A percentile compares a stretch with the other conserved stretches of the same genome.
phyloP scores from a whole-genome alignment of 352 stramenopile genomes.

The Phytophthora sp. region DNA sequence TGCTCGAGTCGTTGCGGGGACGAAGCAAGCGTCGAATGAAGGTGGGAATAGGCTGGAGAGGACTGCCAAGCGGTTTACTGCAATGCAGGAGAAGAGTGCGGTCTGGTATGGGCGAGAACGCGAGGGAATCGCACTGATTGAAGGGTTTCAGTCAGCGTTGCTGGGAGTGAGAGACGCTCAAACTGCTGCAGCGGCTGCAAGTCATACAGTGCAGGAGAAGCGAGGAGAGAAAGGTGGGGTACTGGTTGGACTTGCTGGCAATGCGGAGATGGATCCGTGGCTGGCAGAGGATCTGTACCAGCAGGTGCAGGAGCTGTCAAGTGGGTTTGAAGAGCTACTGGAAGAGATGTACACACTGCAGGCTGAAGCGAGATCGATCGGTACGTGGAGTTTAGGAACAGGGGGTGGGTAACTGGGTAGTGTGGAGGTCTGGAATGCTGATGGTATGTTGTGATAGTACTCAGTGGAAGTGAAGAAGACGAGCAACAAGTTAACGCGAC shows the following conservation, averaged over 20 bases:
- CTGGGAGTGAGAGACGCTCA: constrained; percentile 42
- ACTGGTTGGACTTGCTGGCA: constrained; percentile 40
- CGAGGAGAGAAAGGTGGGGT: not conserved
- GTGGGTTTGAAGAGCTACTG: constrained; percentile 60
- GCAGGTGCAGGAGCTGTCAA: constrained; percentile 56
- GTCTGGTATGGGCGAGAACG: constrained; percentile 71
- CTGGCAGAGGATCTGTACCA: constrained; percentile 70
- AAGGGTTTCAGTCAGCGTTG: constrained; percentile 73
- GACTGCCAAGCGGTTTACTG: constrained; percentile 40
- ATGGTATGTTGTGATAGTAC: constrained; percentile 19
- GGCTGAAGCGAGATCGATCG: constrained; percentile 37
- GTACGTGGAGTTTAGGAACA: constrained; percentile 31
- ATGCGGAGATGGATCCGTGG: constrained; percentile 67
- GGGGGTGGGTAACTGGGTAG: no score
- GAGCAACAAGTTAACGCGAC: constrained; percentile 20
- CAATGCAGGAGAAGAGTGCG: constrained; percentile 48
- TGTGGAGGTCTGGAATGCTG: not conserved
- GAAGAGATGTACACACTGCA: constrained; percentile 67
- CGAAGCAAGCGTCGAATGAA: constrained; percentile 5
- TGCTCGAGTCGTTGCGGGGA: not conserved
- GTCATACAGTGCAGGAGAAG: constrained; percentile 8
- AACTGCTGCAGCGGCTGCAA: not conserved
- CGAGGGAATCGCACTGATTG: constrained; percentile 67
- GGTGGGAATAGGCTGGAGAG: not conserved
- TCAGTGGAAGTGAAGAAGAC: not conserved